Evolutionary conservation across 352 stramenopile species (phyloP).

Genomic region (Poterioochromonas sp.): DNA sequence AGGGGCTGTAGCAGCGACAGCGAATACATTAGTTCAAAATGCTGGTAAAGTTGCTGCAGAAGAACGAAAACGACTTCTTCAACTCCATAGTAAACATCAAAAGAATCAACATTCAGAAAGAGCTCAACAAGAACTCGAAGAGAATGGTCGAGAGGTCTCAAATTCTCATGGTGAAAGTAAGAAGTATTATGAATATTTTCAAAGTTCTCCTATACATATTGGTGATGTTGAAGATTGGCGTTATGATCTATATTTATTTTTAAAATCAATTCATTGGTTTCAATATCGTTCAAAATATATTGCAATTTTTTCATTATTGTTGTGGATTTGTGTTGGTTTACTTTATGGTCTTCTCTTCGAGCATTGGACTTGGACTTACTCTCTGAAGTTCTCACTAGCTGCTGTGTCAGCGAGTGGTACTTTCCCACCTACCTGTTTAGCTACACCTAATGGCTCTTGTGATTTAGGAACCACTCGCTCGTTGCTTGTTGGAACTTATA

Average conservation of each 20-base stretch:
- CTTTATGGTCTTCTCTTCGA: slow-evolving; percentile 4
- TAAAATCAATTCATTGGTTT: neutral
- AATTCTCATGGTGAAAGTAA: neutral
- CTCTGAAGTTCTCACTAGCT: neutral
- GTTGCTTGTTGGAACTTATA: slow-evolving; percentile 5
- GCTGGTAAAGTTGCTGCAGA: neutral
- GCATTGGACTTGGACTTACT: neutral
- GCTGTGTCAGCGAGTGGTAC: neutral
- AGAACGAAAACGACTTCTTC: neutral
- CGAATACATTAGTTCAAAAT: neutral
- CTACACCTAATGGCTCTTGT: neutral
- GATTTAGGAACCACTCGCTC: neutral
- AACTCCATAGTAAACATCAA: too few relatives aligned
- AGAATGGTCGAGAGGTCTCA: neutral
- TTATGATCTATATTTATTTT: neutral
- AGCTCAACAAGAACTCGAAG: too few relatives aligned
- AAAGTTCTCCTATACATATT: neutral
- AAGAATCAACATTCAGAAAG: too few relatives aligned
- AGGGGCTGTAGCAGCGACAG: neutral
- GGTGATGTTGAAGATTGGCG: neutral
- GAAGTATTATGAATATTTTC: neutral
- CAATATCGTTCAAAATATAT: neutral
- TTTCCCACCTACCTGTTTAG: neutral
- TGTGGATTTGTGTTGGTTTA: neutral
- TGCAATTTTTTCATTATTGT: neutral